These are phyloP conservation scores for Podospora conica DNA, from an alignment of 495 filamentous ascomycete species.

Conservation along the genomic window DNA sequence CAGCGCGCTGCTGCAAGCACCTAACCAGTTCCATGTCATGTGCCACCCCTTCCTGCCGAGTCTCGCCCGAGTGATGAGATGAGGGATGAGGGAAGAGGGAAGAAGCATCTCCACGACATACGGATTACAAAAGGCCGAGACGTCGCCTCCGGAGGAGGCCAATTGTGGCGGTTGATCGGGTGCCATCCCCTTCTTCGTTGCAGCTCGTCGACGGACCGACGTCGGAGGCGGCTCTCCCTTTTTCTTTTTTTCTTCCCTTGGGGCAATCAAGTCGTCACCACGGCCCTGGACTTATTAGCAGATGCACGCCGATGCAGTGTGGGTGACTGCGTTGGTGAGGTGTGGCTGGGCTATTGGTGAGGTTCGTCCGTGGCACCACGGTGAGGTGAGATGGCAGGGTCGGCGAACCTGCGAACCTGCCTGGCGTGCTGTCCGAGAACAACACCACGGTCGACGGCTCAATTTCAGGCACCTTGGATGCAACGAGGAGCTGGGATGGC, in stretches of 20 bases:
- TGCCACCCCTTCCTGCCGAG: background rate
- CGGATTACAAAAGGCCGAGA: background rate
- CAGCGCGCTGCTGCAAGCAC: slow-evolving; percentile 1
- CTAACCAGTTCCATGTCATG: slow-evolving; percentile 3
- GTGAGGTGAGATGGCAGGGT: slow-evolving; percentile 4
- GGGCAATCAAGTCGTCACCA: background rate
- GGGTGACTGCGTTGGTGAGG: slow-evolving; percentile 1
- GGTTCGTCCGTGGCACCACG: background rate
- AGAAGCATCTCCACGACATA: background rate
- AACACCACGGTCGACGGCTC: background rate
- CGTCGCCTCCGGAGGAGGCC: background rate
- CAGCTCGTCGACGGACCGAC: background rate
- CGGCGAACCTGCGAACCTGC: background rate
- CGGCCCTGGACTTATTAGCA: background rate
- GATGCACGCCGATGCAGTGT: slow-evolving; percentile 1
- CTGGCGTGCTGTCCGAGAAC: slow-evolving; percentile 4
- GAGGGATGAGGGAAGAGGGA: no score
- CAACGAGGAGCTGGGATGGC: background rate
- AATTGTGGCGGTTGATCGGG: background rate
- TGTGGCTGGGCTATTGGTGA: slow-evolving; percentile 3
- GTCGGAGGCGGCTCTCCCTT: background rate
- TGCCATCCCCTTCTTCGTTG: background rate
- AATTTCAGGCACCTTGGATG: slow-evolving; percentile 10
- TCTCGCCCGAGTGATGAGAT: background rate
- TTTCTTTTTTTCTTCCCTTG: background rate